Conservation (phyloP, 495 filamentous ascomycete species). For the Terfezia claveryi region DNA sequence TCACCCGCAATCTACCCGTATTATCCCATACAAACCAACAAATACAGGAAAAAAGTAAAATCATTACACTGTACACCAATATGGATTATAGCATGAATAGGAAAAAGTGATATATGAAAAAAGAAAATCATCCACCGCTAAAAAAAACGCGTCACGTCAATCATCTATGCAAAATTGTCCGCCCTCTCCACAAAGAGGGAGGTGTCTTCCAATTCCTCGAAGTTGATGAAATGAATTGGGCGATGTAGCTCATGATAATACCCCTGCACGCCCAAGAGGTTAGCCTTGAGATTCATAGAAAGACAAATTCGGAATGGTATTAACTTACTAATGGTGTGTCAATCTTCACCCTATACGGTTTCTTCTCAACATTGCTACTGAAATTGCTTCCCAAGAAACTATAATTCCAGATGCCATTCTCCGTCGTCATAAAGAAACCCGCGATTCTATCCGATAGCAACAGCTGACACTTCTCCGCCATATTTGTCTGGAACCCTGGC, state of each 20-base stretch:
- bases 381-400: constrained; percentile 90
- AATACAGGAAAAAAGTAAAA: too few relatives aligned
- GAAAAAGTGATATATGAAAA: too few relatives aligned
- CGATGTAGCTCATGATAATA: constrained; percentile 93
- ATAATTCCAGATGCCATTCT: constrained; percentile 87
- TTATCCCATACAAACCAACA: too few relatives aligned
- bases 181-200: constrained; percentile 14
- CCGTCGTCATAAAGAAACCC: constrained; percentile 80
- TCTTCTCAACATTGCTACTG: constrained; percentile 60
- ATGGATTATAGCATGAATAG: too few relatives aligned
- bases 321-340: constrained; percentile 46
- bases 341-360: constrained; percentile 69
- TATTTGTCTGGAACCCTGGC: constrained; percentile 71
- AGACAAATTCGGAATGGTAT: background rate
- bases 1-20: too few relatives aligned
- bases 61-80: too few relatives aligned
- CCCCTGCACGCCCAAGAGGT: constrained; percentile 7
- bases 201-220: constrained; percentile 75
- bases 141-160: too few relatives aligned
- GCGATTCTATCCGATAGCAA: constrained; percentile 77
- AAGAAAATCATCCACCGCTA: too few relatives aligned
- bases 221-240: constrained; percentile 83
- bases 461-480: constrained; percentile 90
- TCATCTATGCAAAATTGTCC: background rate
- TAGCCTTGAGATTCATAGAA: background rate